Evolutionary conservation across 139 green algal species (phyloP).

Genomic region (Chlorella sp.): DNA sequence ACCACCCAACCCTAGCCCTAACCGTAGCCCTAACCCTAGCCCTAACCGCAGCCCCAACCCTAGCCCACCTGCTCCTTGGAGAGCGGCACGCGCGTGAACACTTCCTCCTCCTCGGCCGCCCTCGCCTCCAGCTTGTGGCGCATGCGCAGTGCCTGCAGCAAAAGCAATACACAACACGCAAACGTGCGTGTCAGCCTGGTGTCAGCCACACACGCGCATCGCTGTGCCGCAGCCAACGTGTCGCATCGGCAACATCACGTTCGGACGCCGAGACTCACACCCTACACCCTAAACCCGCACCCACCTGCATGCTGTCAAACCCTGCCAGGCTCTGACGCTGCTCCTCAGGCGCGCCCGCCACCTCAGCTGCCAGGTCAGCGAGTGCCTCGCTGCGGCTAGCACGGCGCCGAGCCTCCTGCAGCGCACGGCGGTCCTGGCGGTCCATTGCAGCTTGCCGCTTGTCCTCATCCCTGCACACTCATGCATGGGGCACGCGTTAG

Average conservation of each 20-base stretch:
- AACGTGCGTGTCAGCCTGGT: too few relatives aligned
- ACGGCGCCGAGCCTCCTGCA: slow-evolving; percentile 34
- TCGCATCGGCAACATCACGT: too few relatives aligned
- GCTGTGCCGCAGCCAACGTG: too few relatives aligned
- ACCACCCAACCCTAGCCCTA: too few relatives aligned
- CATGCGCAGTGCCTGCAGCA: slow-evolving; percentile 43
- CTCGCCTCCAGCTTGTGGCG: slow-evolving; percentile 63
- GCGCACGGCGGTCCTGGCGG: slow-evolving; percentile 26
- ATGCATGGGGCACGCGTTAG: too few relatives aligned
- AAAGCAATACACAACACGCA: too few relatives aligned
- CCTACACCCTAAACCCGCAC: too few relatives aligned
- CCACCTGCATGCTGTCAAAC: slow-evolving; percentile 33
- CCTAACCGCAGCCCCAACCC: too few relatives aligned
- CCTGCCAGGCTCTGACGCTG: slow-evolving; percentile 28
- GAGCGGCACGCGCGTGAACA: slow-evolving; percentile 82
- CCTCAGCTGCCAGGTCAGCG: slow-evolving; percentile 49
- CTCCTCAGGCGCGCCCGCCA: slow-evolving; percentile 77
- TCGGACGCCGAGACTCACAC: too few relatives aligned
- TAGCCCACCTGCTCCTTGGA: slow-evolving; percentile 61
- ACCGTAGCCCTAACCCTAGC: too few relatives aligned
- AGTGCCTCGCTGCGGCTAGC: slow-evolving; percentile 59
- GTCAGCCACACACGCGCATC: too few relatives aligned
- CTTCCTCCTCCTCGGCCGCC: slow-evolving; percentile 79
- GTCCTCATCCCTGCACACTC: slow-evolving; percentile 8
- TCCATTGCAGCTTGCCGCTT: not conserved